Evolutionary conservation across 495 filamentous ascomycete genomes (phyloP), one percentile per base, ranked within the genome.

Genomic region (Penicillium lividum): DNA sequence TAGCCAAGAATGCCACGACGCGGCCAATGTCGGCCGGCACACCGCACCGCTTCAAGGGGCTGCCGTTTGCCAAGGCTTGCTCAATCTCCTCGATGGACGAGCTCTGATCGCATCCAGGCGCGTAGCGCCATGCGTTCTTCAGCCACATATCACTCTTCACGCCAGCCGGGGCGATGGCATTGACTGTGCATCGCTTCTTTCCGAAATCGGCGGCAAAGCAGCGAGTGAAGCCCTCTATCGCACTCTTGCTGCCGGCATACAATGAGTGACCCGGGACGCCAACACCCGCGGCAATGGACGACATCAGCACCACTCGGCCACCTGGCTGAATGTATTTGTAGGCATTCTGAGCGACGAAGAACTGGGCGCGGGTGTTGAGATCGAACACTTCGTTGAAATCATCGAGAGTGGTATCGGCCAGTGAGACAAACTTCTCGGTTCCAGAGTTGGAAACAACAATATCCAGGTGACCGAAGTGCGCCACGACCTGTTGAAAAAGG

Each of bases 101-200:
- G 34, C 62, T 70, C 53, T 69, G 61, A 44, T 74, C 60, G 28
- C 71, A 79, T 51, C 77, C 80, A 7, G 83, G 83, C 30, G 80
- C 78, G 62, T 90, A 89, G 55, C 86, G 81, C 82, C 83, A 85
- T 7, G 83, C 79, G 64, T 86, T 86, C 60, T 83, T 77, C 31
- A 82, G 73, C 71, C 82, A 90, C 89, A 92, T 93, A 64, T 93
- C 89, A 34, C 80, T 86, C 83, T 91, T 91, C 69, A 91, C 84
- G 8, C 88, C 89, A 15, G 87, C 89, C 0, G 89, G 89, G 0
- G 89, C 88, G 40, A 92, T 83, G 3, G 84, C 85, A 56, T 92
- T 91, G 58, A 91, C 88, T 0, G 89, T 92, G 71, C 90, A 89
- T 47, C 83, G 82, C 71, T 84, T 84, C 65, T 80, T 79, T 15